These are phyloP conservation scores for Sphaerosporella brunnea DNA, from an alignment of 495 filamentous ascomycete genomes.

Conservation along the genomic window DNA sequence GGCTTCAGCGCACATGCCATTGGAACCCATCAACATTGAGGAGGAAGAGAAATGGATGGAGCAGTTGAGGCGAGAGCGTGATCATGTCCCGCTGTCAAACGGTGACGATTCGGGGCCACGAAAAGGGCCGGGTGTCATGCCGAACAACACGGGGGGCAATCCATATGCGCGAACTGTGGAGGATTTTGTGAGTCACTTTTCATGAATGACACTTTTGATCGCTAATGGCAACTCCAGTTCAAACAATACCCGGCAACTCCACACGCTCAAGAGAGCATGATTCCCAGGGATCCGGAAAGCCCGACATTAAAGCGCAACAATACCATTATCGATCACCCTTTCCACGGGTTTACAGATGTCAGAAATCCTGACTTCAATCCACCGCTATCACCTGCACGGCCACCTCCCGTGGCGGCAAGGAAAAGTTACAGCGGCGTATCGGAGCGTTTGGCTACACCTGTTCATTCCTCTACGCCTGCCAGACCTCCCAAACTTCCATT, in stretches of 20 bases:
- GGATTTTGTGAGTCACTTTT: slow-evolving; percentile 22
- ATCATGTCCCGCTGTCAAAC: slow-evolving; percentile 17
- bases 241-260: slow-evolving; percentile 21
- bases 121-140: slow-evolving; percentile 34
- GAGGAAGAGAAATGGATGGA: slow-evolving; percentile 32
- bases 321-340: slow-evolving; percentile 22
- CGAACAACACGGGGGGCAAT: slow-evolving; percentile 5
- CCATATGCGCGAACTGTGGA: slow-evolving; percentile 19
- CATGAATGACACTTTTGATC: not conserved
- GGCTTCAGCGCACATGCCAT: no score
- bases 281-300: slow-evolving; percentile 11
- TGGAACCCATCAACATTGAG: slow-evolving; percentile 27
- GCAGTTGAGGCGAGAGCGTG: slow-evolving; percentile 28
- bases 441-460: slow-evolving; percentile 38
- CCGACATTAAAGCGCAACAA: slow-evolving; percentile 7
- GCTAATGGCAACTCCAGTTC: slow-evolving; percentile 13
- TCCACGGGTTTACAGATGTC: slow-evolving; percentile 22
- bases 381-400: slow-evolving; percentile 39
- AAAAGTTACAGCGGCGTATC: slow-evolving; percentile 80
- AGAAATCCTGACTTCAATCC: slow-evolving; percentile 27
- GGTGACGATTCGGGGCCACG: slow-evolving; percentile 19
- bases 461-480: slow-evolving; percentile 31
- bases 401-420: slow-evolving; percentile 69
- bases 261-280: slow-evolving; percentile 22
- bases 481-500: slow-evolving; percentile 21